Conservation (phyloP, 2,329 filamentous ascomycete species). For the Byssothecium circinans region DNA sequence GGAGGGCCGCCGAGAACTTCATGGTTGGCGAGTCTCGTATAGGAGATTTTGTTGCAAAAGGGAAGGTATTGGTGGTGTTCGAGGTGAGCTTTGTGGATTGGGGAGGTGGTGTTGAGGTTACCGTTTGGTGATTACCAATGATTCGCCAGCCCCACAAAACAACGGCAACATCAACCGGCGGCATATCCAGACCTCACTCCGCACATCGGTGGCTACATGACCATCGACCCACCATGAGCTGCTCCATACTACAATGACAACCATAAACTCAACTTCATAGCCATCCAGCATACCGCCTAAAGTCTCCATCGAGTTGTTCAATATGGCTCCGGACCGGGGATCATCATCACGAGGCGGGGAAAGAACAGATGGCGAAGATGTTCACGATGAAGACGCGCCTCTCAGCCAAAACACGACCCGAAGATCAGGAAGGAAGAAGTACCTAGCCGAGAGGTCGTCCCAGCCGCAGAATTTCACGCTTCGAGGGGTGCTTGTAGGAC, state of each 20-base stretch:
- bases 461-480: slow-evolving; percentile 75
- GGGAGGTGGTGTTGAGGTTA: too few species aligned
- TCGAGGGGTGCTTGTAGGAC: slow-evolving; percentile 76
- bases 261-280: background rate
- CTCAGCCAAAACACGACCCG: slow-evolving; percentile 16
- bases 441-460: slow-evolving; percentile 36
- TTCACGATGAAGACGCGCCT: slow-evolving; percentile 20
- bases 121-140: too few species aligned
- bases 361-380: slow-evolving; percentile 18
- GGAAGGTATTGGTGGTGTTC: too few species aligned
- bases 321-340: slow-evolving; percentile 41
- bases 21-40: slow-evolving; percentile 14
- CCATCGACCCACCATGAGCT: background rate
- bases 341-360: slow-evolving; percentile 12
- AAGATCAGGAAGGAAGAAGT: slow-evolving; percentile 21
- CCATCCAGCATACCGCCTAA: background rate
- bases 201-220: background rate
- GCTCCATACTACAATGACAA: background rate
- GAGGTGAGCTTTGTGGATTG: too few species aligned
- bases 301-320: background rate
- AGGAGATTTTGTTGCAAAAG: too few species aligned
- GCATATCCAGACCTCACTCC: too few species aligned
- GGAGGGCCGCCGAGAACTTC: slow-evolving; percentile 29
- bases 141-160: too few species aligned
- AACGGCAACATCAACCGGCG: too few species aligned